Base-by-base conservation (phyloP, 2,329 filamentous ascomycete genomes). In the Zelopaecilomyces penicillatus region DNA sequence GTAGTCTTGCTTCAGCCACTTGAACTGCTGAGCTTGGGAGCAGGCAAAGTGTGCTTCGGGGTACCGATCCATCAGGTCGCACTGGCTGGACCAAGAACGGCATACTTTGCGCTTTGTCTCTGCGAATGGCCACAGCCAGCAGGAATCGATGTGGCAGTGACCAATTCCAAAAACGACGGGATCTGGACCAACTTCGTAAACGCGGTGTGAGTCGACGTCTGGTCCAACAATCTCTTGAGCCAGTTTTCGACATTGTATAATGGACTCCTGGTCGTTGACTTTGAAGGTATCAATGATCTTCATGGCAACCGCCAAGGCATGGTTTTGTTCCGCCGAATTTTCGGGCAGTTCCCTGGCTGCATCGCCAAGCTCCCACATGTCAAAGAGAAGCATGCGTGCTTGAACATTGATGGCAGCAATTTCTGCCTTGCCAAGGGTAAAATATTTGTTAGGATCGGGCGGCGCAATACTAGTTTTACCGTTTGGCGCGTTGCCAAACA, bases 101-200 rank as follows among this genome's bases (percentile, higher is more conserved):
- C 85, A 90, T 30, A 97, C 85, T 70, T 98, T 98, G 58, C 93
- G 85, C 69, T 94, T 96, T 0, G 93, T 97, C 70, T 98, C 93
- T 7, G 85, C 93, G 78, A 89, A 98, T 0, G 93, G 93, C 93
- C 93, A 98, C 32, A 98, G 74, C 93, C 93, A 98, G 66, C 91
- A 96, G 29, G 85, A 95, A 66, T 97, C 93, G 54, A 98, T 98
- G 65, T 98, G 93, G 56, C 93, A 98, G 63, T 98, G 88, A 0
- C 93, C 93, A 52, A 97, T 91, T 32, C 82, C 91, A 55, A 81
- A 93, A 4, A 97, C 87, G 47, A 94, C 74, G 2, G 87, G 80
- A 31, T 84, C 74, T 28, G 83, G 82, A 50, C 80, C 83, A 41
- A 74, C 80, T 35, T 87, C 75, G 59, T 97, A 98, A 7, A 98